phyloP scores from a whole-genome alignment of 2,329 filamentous ascomycete species.

The Colletotrichum orbiculare region DNA sequence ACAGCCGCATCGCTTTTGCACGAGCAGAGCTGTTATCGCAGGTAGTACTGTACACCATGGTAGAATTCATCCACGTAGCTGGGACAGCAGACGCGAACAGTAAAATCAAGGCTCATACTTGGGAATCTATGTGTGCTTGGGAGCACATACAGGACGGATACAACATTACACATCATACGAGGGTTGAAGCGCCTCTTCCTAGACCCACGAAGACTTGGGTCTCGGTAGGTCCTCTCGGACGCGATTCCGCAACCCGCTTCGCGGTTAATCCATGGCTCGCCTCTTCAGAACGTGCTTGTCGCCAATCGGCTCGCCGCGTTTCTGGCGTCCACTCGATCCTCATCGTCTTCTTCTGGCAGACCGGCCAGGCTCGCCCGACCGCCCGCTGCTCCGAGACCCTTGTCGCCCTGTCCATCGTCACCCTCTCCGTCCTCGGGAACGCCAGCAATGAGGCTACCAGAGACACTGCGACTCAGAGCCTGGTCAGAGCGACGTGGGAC shows the following conservation, averaged over 20 bases:
- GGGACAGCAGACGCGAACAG: not conserved
- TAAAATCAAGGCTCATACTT: constrained; percentile 34
- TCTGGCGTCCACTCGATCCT: constrained; percentile 92
- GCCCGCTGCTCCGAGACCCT: constrained; percentile 50
- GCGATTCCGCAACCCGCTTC: constrained; percentile 21
- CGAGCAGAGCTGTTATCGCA: no score
- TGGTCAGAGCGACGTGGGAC: constrained; percentile 82
- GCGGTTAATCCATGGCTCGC: constrained; percentile 2
- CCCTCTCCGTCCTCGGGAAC: constrained; percentile 70
- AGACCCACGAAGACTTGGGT: constrained; percentile 8
- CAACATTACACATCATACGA: constrained; percentile 37
- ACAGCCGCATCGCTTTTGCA: not conserved
- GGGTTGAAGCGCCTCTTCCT: constrained; percentile 19
- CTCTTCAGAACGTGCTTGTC: constrained; percentile 84
- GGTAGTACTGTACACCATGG: no score
- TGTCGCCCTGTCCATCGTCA: constrained; percentile 52
- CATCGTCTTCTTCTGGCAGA: constrained; percentile 83
- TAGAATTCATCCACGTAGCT: not conserved
- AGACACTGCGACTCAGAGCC: constrained; percentile 80
- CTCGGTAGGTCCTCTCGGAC: constrained; percentile 14
- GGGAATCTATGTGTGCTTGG: constrained; percentile 35
- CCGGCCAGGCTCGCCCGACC: constrained; percentile 65
- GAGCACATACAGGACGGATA: constrained; percentile 33
- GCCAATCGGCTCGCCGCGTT: constrained; percentile 95
- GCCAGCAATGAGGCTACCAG: constrained; percentile 75